Percentiles rank a stretch among this genome's conserved stretches.
Evolutionary conservation across 2,329 filamentous ascomycete genomes (phyloP).

Genomic region (Elsinoe arachidis): DNA sequence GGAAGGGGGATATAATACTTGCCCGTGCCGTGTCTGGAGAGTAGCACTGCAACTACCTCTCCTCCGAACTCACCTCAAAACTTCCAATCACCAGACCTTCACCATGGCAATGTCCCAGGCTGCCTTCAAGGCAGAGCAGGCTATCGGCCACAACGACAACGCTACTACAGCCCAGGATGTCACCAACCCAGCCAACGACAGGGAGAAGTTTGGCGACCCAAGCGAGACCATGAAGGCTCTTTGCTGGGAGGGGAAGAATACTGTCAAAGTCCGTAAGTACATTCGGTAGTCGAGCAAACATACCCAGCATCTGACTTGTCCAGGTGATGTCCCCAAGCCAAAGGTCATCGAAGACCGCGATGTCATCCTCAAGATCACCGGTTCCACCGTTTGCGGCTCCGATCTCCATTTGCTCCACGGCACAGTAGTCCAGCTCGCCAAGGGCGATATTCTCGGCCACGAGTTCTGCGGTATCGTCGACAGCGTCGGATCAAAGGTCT

Average conservation of each 20-base stretch:
- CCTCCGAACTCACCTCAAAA: neutral
- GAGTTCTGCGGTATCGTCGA: constrained; percentile 46
- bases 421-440: constrained; percentile 40
- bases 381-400: constrained; percentile 53
- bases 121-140: constrained; percentile 58
- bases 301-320: constrained; percentile 4
- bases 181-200: constrained; percentile 49
- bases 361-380: constrained; percentile 71
- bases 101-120: constrained; percentile 50
- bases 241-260: constrained; percentile 74
- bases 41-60: neutral
- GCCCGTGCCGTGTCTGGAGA: neutral
- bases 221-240: constrained; percentile 68
- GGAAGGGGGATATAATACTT: neutral
- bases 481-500: constrained; percentile 36
- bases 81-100: neutral
- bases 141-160: constrained; percentile 58
- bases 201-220: constrained; percentile 42
- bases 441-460: constrained; percentile 45
- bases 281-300: neutral
- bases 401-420: constrained; percentile 51
- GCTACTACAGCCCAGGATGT: constrained; percentile 61
- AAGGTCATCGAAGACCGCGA: constrained; percentile 64
- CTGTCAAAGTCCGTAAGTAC: constrained; percentile 54
- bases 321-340: constrained; percentile 58